Evolutionary conservation across 306 rosid genomes (phyloP).

Genomic region (Quercus suber): DNA sequence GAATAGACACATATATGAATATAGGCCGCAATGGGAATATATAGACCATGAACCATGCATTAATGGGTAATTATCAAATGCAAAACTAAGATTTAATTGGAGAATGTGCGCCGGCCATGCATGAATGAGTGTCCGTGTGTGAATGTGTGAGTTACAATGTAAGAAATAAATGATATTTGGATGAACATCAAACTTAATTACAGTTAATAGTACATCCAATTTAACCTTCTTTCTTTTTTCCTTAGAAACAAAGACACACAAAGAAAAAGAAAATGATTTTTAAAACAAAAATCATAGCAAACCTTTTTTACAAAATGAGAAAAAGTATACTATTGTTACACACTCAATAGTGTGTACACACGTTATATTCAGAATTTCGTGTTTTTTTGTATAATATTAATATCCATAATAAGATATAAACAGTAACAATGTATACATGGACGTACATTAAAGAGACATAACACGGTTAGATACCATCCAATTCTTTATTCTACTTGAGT

Average conservation of each 20-base stretch:
- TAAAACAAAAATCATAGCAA: too few relatives aligned
- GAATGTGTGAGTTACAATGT: conserved; percentile 60
- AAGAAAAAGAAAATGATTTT: too few relatives aligned
- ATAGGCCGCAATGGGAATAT: conserved; percentile 1
- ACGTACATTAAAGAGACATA: too few relatives aligned
- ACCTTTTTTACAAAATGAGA: neutral
- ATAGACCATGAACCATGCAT: conserved; percentile 11
- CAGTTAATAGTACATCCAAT: neutral
- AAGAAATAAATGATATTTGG: neutral
- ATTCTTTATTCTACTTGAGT: neutral
- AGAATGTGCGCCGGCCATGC: conserved; percentile 63
- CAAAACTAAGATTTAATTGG: conserved; percentile 17
- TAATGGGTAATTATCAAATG: conserved; percentile 17
- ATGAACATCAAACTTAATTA: neutral
- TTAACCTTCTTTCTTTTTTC: conserved; percentile 16
- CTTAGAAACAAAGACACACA: too few relatives aligned
- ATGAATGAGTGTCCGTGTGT: conserved; percentile 32
- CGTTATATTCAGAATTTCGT: too few relatives aligned
- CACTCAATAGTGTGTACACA: too few relatives aligned
- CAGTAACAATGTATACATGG: too few relatives aligned
- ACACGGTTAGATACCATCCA: neutral
- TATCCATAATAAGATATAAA: too few relatives aligned
- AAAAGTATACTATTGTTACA: too few relatives aligned
- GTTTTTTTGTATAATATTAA: too few relatives aligned
- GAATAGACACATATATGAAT: conserved; percentile 25